Evolutionary conservation across 148 eudicot genomes (phyloP), one percentile per base, ranked within the genome.

Genomic region (Fagopyrum esculentum): DNA sequence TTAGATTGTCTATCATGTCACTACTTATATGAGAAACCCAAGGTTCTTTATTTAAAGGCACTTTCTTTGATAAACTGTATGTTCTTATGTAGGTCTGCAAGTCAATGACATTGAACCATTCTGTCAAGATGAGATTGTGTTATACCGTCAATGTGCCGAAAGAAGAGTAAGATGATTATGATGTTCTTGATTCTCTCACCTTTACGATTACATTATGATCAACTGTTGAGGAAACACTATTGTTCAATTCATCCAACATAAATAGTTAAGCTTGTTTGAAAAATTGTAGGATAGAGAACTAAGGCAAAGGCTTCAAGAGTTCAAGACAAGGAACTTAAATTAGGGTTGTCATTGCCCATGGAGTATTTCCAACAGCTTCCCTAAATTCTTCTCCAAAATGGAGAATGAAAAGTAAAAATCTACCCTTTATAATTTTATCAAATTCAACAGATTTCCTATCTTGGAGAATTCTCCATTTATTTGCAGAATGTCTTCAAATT

Each of bases 61-160:
- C 29, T 29, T 17, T 26, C 9, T 60, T 48, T 68, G 46, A 29
- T 9, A 46, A 22, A 56, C 30, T 72, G 77, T 60, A 26, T 45
- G 46, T 48, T 79, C 29, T 77, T 48, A 59, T 74, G 22, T 54
- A 94, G 97, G 98, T 69, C 78, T 94, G 79, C 98, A 90, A 78
- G 86, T 94, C 77, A 88, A 91, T 73, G 93, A 94, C 72, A 87
- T 91, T 63, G 96, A 94, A 82, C 98, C 98, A 63, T 94, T 94
- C 75, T 94, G 97, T 82, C 98, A 92, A 82, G 93, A 94, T 81
- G 98, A 94, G 82, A 94, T 94, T 82, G 96, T 87, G 51, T 0
- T 94, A 52, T 94, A 94, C 68, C 73, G 85, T 52, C 86, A 88
- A 61, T 94, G 98, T 85, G 92, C 81, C 35, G 92, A 92, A 81